Conservation (phyloP, 2,329 filamentous ascomycete genomes). For the Microsporum audouinii region DNA sequence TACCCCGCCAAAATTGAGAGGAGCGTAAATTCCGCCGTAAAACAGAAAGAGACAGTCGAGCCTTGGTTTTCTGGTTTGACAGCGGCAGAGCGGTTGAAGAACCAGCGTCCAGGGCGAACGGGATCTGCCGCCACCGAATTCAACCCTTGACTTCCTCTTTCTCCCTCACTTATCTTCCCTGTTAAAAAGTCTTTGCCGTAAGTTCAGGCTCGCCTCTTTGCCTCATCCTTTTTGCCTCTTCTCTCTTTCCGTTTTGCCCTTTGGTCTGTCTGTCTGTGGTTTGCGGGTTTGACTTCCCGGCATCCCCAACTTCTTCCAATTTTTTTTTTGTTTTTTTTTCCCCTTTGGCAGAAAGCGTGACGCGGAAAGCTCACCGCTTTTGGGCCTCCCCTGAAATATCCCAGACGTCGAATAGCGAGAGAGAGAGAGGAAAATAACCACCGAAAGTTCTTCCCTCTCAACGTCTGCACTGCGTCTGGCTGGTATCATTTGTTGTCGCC, state of each 20-base stretch:
- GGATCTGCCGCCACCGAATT: neutral
- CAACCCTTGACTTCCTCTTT: neutral
- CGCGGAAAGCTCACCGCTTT: conserved; percentile 1
- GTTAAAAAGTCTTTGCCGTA: conserved; percentile 9
- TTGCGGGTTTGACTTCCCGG: neutral
- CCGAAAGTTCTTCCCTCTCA: neutral
- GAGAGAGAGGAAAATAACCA: no score
- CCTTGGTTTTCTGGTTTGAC: neutral
- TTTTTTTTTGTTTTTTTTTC: neutral
- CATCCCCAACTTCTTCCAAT: neutral
- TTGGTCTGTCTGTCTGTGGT: neutral
- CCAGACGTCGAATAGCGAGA: neutral
- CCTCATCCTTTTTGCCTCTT: conserved; percentile 9
- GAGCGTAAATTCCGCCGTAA: neutral
- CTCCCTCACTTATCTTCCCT: neutral
- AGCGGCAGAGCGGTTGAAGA: neutral
- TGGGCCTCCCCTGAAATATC: neutral
- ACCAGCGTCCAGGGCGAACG: neutral
- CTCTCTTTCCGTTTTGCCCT: conserved; percentile 5
- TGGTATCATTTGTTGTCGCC: neutral
- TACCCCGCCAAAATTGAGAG: conserved; percentile 1
- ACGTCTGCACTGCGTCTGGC: neutral
- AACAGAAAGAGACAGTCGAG: neutral
- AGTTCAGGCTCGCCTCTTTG: conserved; percentile 16
- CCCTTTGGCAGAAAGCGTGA: neutral